Base-by-base conservation (phyloP, 2,329 filamentous ascomycete species). In the Aspergillus flavus region DNA sequence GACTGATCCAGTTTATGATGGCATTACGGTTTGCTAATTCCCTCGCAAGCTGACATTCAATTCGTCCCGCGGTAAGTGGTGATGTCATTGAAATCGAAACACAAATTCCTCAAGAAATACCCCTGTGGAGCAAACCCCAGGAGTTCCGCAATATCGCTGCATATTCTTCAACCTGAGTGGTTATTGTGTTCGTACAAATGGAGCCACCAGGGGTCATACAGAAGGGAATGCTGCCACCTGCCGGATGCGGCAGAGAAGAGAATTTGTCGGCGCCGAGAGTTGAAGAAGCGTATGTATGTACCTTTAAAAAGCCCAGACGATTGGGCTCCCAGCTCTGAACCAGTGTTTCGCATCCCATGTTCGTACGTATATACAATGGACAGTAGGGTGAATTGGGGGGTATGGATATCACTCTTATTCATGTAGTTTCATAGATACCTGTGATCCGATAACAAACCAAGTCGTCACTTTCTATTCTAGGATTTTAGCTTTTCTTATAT, bases 31-130 rank as follows among this genome's bases (percentile, higher is more conserved):
- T 50, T 50, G 46, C 26, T n/a, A 32, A 52, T 19, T n/a, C 21
- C 12, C n/a, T 55, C 9, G 23, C 34, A 30, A 4, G 34, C 14
- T 16, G 58, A 34, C 10, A n/a, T 54, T 60, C 48, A 19, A 60
- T 55, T 55, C 46, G 58, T 55, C 50, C 39, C 21, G n/a, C n/a
- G 6, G 28, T 6, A 48, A 62, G 61, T 62, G 61, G 56, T 62
- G 61, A 62, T 62, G 61, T 62, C 61, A 62, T 62, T 11, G 21
- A 41, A 6, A 14, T 32, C 36, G 4, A 55, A 11, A 10, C 26
- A n/a, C 30, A 34, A 60, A n/a, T 46, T 6, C 23, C 26, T 53
- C 36, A 26, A 16, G 28, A 43, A 23, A 53, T n/a, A 19, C 16
- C 7, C 26, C 14, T 19, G 14, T 54, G 32, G 50, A 36, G 30